phyloP scores from a whole-genome alignment of 495 filamentous ascomycete genomes.

The Penicillium macrosclerotiorum region DNA sequence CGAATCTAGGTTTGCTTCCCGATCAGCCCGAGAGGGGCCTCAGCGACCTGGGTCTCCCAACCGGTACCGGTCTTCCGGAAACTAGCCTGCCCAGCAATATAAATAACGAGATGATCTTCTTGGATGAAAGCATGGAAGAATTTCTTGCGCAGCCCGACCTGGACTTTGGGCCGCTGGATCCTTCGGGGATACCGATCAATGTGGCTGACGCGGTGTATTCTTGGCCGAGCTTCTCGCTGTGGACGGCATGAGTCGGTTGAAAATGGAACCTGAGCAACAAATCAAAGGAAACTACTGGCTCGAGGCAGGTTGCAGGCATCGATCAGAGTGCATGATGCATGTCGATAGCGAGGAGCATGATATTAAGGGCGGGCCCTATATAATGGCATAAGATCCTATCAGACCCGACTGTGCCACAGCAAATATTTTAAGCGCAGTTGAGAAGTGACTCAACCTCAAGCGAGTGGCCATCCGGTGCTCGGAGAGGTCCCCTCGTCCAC shows the following conservation, averaged over 20 bases:
- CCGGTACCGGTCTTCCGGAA: constrained; percentile 3
- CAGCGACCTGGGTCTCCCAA: not conserved
- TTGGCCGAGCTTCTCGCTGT: constrained; percentile 23
- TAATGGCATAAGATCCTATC: no score
- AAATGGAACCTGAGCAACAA: no score
- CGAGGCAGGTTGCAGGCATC: no score
- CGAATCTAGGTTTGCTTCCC: not conserved
- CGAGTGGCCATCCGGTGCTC: no score
- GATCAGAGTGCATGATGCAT: no score
- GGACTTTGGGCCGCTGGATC: constrained; percentile 18
- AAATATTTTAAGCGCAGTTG: no score
- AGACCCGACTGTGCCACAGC: no score
- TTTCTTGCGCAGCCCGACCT: constrained; percentile 23
- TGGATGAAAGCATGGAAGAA: constrained; percentile 31
- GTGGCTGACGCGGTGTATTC: constrained; percentile 19
- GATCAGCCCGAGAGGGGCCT: not conserved
- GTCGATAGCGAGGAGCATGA: no score
- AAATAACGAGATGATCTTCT: constrained; percentile 26
- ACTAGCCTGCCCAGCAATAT: constrained; percentile 1
- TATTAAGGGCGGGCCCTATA: no score
- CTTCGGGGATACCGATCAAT: constrained; percentile 14
- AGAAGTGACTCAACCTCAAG: no score
- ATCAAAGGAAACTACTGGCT: no score
- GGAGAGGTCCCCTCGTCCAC: no score
- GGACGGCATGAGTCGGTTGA: constrained; percentile 13